Evolutionary conservation across 805 yeast species (phyloP).

Genomic region (Suhomyces kilbournensis): DNA sequence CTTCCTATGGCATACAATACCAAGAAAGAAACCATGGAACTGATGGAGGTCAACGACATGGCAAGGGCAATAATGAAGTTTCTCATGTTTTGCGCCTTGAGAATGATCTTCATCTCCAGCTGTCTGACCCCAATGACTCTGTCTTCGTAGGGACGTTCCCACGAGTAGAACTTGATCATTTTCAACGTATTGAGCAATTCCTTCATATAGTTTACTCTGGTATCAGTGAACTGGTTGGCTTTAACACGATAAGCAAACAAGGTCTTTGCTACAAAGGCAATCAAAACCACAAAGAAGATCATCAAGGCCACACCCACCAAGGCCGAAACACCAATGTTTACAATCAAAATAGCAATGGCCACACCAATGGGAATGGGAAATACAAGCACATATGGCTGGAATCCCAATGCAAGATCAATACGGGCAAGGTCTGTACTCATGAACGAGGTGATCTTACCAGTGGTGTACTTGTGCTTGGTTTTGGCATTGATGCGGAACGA

Average conservation of each 20-base stretch:
- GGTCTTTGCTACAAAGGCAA: constrained; percentile 47
- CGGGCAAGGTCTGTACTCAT: constrained; percentile 28
- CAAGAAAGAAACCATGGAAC: constrained; percentile 59
- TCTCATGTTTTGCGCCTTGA: constrained; percentile 62
- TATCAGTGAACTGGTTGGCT: constrained; percentile 69
- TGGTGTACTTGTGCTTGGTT: constrained; percentile 20
- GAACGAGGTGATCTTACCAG: constrained; percentile 24
- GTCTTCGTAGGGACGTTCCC: constrained; percentile 79
- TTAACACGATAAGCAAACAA: constrained; percentile 54
- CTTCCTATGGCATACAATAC: constrained; percentile 32
- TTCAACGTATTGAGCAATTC: constrained; percentile 79
- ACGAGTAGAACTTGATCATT: constrained; percentile 81
- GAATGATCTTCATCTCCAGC: constrained; percentile 59
- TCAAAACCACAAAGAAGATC: constrained; percentile 29
- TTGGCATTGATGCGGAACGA: constrained; percentile 19
- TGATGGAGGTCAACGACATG: constrained; percentile 62
- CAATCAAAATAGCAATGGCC: constrained; percentile 21
- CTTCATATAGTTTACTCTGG: constrained; percentile 69
- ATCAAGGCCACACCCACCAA: constrained; percentile 25
- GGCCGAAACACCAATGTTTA: constrained; percentile 23
- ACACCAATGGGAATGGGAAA: constrained; percentile 25
- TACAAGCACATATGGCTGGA: constrained; percentile 21
- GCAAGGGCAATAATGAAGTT: constrained; percentile 63
- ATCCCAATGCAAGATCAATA: constrained; percentile 27
- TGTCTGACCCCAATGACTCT: constrained; percentile 54